Conservation (phyloP, 2,329 filamentous ascomycete genomes). For the Chrysoporthe puriensis region DNA sequence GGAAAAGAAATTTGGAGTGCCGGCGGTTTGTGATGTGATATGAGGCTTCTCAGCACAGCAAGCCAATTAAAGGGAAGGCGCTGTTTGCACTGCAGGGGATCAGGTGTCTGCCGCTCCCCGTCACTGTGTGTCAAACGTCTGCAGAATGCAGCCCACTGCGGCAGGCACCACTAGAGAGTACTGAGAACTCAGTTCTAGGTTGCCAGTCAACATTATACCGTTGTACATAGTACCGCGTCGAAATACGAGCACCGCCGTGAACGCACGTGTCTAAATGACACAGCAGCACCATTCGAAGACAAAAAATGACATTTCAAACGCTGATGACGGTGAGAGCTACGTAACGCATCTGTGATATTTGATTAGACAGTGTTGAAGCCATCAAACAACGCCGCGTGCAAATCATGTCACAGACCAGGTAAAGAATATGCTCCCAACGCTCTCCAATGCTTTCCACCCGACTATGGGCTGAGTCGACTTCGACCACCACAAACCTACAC, state of each 20-base stretch:
- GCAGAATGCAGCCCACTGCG: background rate
- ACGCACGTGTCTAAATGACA: background rate
- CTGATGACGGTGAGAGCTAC: background rate
- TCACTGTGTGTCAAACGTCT: background rate
- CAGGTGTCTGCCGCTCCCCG: background rate
- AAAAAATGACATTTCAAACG: background rate
- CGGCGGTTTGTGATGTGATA: constrained; percentile 10
- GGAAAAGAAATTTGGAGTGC: background rate
- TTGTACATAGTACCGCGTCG: background rate
- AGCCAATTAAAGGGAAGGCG: constrained; percentile 13
- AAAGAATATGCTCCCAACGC: background rate
- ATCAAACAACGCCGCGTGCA: constrained; percentile 5
- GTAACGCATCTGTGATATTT: background rate
- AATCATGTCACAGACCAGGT: constrained; percentile 3
- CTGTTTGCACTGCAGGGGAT: background rate
- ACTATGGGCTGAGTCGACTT: background rate
- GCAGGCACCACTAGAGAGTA: background rate
- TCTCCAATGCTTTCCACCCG: constrained; percentile 1
- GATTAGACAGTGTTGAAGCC: background rate
- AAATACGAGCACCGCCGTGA: background rate
- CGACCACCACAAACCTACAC: background rate
- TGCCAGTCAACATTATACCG: background rate
- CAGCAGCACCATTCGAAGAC: background rate
- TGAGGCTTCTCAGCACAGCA: constrained; percentile 1
- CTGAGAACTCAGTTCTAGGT: background rate